Evolutionary conservation across 2,329 filamentous ascomycete species (phyloP), one percentile per base, ranked within the genome.

Genomic region (Aureobasidium melanogenum): DNA sequence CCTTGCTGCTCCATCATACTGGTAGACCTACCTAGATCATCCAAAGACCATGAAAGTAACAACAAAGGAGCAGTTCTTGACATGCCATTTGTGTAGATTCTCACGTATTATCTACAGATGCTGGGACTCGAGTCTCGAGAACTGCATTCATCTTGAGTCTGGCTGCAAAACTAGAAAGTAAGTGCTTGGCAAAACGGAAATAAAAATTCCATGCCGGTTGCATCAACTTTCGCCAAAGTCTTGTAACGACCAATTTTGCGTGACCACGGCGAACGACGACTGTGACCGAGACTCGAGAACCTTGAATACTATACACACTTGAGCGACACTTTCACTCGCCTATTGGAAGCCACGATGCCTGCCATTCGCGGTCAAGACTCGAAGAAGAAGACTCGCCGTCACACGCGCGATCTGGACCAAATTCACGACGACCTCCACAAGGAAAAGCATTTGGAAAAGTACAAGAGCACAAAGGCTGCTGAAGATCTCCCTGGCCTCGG

Each of bases 401-500:
- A 76, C 65, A 77, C 69, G 70, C 94, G 94, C 75, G 93, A 96
- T 75, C 81, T 97, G 70, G 94, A 99, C 75, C 92, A 97, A 77
- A 85, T 97, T 74, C 86, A 92, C 71, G 84, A 86, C 66, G 94
- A 99, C 74, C 76, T 97, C 61, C 79, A 82, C 65, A 88, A 87
- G 34, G 83, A 89, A 22, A 88, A 87, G 72, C 92, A 97, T 71
- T 84, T 99, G 36, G 78, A 84, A 50, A 84, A 89, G 66, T 91
- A 87, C 80, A 88, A 91, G 72, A 82, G 85, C 54, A 84, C 86
- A 46, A 95, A 96, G 71, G 84, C 88, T 6, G 77, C 83, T 24
- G 93, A 97, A 72, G 94, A 97, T 69, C 81, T 97, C 38, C 94
- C 94, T 3, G 93, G 86, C 0, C 80, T 97, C 52, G 94, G 94